Evolutionary conservation across 345 rosid genomes (phyloP).

Genomic region (Pseudoturritis turrita): DNA sequence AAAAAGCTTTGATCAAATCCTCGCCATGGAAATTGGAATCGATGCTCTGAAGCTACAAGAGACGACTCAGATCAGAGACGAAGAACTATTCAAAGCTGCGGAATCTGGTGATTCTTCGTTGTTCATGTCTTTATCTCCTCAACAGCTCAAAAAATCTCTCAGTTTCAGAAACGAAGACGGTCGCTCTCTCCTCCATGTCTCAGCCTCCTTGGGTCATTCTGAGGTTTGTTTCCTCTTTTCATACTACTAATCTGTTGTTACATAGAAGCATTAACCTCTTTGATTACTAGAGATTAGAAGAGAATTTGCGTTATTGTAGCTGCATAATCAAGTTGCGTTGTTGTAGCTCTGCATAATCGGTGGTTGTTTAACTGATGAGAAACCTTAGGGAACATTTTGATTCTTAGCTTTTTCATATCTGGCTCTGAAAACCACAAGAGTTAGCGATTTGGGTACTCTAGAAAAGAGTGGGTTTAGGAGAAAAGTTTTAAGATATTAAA

Average conservation of each 20-base stretch:
- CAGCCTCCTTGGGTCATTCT: conserved; percentile 50
- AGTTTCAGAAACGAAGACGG: conserved; percentile 67
- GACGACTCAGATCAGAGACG: conserved; percentile 38
- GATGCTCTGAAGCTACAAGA: conserved; percentile 29
- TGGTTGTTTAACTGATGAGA: too few relatives aligned
- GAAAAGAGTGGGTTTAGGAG: neutral
- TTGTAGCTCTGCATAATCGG: too few relatives aligned
- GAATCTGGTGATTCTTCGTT: conserved; percentile 66
- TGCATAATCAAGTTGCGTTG: neutral
- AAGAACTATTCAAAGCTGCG: conserved; percentile 71
- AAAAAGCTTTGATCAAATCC: neutral
- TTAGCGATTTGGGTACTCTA: neutral
- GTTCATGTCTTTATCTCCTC: conserved; percentile 49
- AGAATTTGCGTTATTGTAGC: neutral
- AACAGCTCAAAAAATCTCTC: conserved; percentile 46
- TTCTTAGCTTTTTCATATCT: neutral
- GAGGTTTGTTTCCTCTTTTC: conserved; percentile 34
- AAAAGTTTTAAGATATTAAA: neutral
- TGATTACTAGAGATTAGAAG: neutral
- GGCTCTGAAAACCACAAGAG: neutral
- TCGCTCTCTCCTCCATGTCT: conserved; percentile 85
- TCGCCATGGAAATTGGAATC: conserved; percentile 42
- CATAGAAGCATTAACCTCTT: neutral
- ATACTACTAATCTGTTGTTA: neutral
- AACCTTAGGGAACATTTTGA: neutral